phyloP scores from a whole-genome alignment of 139 green algal species.

The Ettlia oleoabundans region DNA sequence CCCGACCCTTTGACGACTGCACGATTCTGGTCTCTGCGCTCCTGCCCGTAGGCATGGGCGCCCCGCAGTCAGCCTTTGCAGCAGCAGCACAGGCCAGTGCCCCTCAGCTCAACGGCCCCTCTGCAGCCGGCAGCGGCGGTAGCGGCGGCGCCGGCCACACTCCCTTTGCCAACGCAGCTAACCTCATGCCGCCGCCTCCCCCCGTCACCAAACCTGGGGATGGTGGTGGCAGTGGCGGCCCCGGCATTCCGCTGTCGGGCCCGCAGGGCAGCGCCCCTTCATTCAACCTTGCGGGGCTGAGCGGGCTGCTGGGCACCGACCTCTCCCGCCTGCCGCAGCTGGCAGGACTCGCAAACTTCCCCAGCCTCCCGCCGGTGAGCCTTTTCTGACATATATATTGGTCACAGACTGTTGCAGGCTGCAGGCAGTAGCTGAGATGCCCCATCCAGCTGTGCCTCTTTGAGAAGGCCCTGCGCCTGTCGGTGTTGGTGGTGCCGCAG shows the following conservation, averaged over 20 bases:
- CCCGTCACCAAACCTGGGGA: not conserved
- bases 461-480: too few species aligned
- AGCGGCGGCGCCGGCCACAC: not conserved
- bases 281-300: slow-evolving; percentile 32
- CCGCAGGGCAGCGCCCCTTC: not conserved
- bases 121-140: not conserved
- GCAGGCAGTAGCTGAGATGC: too few species aligned
- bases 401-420: too few species aligned
- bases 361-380: slow-evolving; percentile 32
- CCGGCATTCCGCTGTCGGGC: too few species aligned
- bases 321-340: slow-evolving; percentile 35
- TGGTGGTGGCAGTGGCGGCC: not conserved
- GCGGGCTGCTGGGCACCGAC: slow-evolving; percentile 35
- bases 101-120: too few species aligned
- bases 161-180: not conserved
- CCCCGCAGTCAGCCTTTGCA: slow-evolving; percentile 31
- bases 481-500: not conserved
- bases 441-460: too few species aligned
- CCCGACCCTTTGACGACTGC: too few species aligned
- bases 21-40: too few species aligned
- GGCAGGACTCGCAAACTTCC: slow-evolving; percentile 12
- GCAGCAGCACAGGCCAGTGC: not conserved
- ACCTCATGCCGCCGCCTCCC: not conserved
- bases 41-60: too few species aligned
- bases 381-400: too few species aligned